Percentiles rank a stretch among this genome's conserved stretches.
Evolutionary conservation across 2,329 filamentous ascomycete species (phyloP).

Genomic region (Exophiala alcalophila): DNA sequence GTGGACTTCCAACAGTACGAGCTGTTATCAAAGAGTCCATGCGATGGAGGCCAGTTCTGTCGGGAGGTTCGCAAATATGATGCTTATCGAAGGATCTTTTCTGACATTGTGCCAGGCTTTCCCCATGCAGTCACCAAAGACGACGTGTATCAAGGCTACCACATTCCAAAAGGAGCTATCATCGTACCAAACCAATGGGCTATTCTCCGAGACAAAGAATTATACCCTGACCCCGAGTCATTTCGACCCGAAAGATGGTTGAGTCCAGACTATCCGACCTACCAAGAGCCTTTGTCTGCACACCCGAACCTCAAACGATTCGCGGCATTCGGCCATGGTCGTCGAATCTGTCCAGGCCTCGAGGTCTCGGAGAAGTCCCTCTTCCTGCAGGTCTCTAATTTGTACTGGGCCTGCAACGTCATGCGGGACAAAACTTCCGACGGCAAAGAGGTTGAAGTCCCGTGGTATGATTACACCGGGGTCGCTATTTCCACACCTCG

Average conservation of each 20-base stretch:
- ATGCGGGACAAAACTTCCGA: conserved; percentile 11
- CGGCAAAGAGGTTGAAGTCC: conserved; percentile 18
- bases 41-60: conserved; percentile 41
- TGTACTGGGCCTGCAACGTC: conserved; percentile 56
- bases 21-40: conserved; percentile 44
- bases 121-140: conserved; percentile 33
- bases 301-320: conserved; percentile 29
- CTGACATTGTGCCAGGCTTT: conserved; percentile 43
- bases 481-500: conserved; percentile 15
- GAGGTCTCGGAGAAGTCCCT: conserved; percentile 33
- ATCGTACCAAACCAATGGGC: conserved; percentile 45
- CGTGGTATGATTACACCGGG: conserved; percentile 23
- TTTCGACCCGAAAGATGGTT: conserved; percentile 31
- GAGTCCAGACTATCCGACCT: conserved; percentile 27
- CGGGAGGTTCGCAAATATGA: conserved; percentile 26
- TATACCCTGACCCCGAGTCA: conserved; percentile 30
- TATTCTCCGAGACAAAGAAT: conserved; percentile 27
- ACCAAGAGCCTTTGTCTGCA: conserved; percentile 27
- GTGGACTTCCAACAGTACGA: conserved; percentile 37
- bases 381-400: conserved; percentile 55
- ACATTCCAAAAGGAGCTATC: conserved; percentile 44
- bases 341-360: conserved; percentile 30
- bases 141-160: conserved; percentile 34
- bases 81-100: too few relatives aligned
- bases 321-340: conserved; percentile 28